Conservation (phyloP, 1,284 basidiomycete genomes). For the Moniliella sp. region DNA sequence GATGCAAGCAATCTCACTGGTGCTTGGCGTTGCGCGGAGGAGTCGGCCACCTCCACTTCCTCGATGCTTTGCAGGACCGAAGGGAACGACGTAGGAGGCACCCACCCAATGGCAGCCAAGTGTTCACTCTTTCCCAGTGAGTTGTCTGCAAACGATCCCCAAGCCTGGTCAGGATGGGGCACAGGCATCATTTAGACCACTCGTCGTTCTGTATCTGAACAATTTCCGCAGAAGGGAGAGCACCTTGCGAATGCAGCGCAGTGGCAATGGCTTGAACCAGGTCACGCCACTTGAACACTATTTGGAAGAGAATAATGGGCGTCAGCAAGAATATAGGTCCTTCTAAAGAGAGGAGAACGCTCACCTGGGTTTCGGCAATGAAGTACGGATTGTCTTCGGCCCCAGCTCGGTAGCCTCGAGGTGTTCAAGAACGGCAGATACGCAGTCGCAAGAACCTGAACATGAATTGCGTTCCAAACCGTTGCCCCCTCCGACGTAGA, state of each 20-base stretch:
- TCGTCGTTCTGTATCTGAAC: not conserved
- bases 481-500: not conserved
- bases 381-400: not conserved
- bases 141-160: not conserved
- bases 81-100: not conserved
- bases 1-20: too few species aligned
- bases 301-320: too few species aligned
- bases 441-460: not conserved
- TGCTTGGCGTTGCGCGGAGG: too few species aligned
- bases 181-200: not conserved
- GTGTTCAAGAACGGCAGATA: not conserved
- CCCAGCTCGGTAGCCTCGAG: not conserved
- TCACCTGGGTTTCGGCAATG: not conserved
- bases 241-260: not conserved
- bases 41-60: not conserved
- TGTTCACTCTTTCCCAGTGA: not conserved
- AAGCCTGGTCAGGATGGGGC: not conserved
- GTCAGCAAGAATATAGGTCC: too few species aligned
- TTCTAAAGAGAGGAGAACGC: too few species aligned
- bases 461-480: not conserved
- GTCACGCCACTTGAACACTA: not conserved
- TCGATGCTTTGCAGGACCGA: not conserved
- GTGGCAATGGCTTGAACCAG: not conserved
- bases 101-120: not conserved
- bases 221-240: not conserved